These are phyloP conservation scores for Lachancea waltii DNA, from an alignment of 805 yeast species.

Conservation along the genomic window DNA sequence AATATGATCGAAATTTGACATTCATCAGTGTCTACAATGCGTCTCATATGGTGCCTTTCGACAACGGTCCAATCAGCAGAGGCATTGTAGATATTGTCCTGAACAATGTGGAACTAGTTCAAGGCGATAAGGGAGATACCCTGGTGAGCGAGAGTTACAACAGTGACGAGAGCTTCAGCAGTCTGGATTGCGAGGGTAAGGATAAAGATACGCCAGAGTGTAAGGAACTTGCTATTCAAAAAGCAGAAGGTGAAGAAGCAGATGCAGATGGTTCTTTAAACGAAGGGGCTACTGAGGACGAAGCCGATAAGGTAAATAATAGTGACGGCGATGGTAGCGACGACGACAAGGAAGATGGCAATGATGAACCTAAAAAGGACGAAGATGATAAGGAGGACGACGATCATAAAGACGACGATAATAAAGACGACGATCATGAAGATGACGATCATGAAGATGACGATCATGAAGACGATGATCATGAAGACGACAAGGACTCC, in stretches of 20 bases:
- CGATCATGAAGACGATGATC: slow-evolving; percentile 7
- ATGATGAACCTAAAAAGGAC: slow-evolving; percentile 40
- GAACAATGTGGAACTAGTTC: slow-evolving; percentile 47
- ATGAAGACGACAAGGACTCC: no score
- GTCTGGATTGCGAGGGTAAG: slow-evolving; percentile 64
- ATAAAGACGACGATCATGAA: slow-evolving; percentile 10
- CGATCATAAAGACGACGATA: slow-evolving; percentile 20
- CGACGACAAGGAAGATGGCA: slow-evolving; percentile 38
- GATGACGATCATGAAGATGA: slow-evolving; percentile 7
- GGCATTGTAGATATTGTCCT: slow-evolving; percentile 55
- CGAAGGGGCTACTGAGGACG: slow-evolving; percentile 38
- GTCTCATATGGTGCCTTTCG: slow-evolving; percentile 93
- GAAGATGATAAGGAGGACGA: slow-evolving; percentile 50
- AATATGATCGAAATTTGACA: slow-evolving; percentile 66
- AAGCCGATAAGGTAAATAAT: slow-evolving; percentile 10
- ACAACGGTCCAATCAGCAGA: slow-evolving; percentile 60
- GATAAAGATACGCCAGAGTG: slow-evolving; percentile 62
- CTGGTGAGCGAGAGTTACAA: slow-evolving; percentile 24
- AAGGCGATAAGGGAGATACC: slow-evolving; percentile 45
- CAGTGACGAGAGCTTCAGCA: slow-evolving; percentile 43
- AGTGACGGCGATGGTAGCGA: slow-evolving; percentile 11
- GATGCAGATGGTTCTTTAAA: slow-evolving; percentile 45
- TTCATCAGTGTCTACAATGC: slow-evolving; percentile 67
- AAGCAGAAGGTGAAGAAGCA: slow-evolving; percentile 36
- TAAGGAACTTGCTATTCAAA: slow-evolving; percentile 41